These are phyloP conservation scores for Arthromyces matolae DNA, from an alignment of 768 basidiomycete genomes.

Conservation along the genomic window DNA sequence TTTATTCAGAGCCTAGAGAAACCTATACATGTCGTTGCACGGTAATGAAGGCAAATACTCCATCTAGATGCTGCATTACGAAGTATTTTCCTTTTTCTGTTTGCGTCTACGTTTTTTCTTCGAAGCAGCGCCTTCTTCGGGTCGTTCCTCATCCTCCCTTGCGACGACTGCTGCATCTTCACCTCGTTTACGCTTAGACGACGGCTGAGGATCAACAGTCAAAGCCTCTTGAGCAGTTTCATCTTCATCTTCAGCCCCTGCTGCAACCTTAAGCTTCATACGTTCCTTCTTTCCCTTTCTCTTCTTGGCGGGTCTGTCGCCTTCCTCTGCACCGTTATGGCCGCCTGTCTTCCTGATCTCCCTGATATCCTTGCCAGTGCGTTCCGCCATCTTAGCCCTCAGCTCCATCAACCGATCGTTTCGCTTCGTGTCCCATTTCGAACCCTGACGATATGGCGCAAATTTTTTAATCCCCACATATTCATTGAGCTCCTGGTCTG, in stretches of 20 bases:
- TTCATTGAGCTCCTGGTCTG: conserved; percentile 89
- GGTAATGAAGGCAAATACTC: too few species aligned
- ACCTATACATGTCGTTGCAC: too few species aligned
- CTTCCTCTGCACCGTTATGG: conserved; percentile 10
- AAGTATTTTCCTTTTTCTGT: conserved; percentile 16
- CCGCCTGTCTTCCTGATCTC: conserved; percentile 23
- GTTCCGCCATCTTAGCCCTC: conserved; percentile 54
- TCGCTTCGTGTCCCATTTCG: conserved; percentile 62
- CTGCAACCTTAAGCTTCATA: conserved; percentile 40
- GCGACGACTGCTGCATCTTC: conserved; percentile 36
- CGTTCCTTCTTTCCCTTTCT: conserved; percentile 71
- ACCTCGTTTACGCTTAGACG: conserved; percentile 17
- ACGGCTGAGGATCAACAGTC: neutral
- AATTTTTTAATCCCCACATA: conserved; percentile 87
- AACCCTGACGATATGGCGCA: conserved; percentile 77
- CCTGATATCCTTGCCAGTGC: conserved; percentile 24
- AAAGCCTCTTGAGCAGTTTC: conserved; percentile 6
- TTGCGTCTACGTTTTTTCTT: conserved; percentile 32
- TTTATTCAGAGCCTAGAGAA: too few species aligned
- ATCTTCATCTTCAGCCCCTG: conserved; percentile 20
- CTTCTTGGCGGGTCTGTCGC: conserved; percentile 45
- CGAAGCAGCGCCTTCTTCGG: conserved; percentile 11
- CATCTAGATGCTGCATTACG: too few species aligned
- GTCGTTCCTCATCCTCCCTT: conserved; percentile 41
- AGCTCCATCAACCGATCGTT: conserved; percentile 69